These are phyloP conservation scores for Phytophthora litchii DNA, from an alignment of 352 stramenopile species.

Conservation along the genomic window DNA sequence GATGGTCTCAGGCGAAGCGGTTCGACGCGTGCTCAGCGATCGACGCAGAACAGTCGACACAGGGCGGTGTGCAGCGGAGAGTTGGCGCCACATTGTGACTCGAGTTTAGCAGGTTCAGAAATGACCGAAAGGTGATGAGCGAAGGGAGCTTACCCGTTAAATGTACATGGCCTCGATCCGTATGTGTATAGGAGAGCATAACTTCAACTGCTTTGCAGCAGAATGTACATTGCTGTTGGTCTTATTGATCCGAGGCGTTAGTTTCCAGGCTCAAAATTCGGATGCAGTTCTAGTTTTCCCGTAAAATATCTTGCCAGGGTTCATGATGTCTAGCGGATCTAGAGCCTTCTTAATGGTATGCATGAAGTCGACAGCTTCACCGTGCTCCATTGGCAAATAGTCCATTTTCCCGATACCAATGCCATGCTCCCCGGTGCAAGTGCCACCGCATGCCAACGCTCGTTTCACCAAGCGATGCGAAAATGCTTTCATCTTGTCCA, in stretches of 20 bases:
- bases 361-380: constrained; percentile 92
- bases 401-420: constrained; percentile 95
- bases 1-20: constrained; percentile 54
- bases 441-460: constrained; percentile 91
- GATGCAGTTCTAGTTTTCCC: background rate
- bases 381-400: constrained; percentile 91
- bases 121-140: constrained; percentile 15
- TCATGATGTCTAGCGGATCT: constrained; percentile 96
- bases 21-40: constrained; percentile 37
- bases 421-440: constrained; percentile 97
- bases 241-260: background rate
- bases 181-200: constrained; percentile 12
- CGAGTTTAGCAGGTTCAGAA: constrained; percentile 14
- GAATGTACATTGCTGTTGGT: background rate
- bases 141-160: constrained; percentile 1
- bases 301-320: constrained; percentile 96
- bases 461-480: constrained; percentile 76
- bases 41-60: background rate
- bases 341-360: constrained; percentile 91
- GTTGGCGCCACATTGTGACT: constrained; percentile 29
- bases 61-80: constrained; percentile 7
- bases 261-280: constrained; percentile 3
- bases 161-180: constrained; percentile 1
- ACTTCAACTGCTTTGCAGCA: constrained; percentile 14
- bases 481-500: constrained; percentile 86